These are phyloP conservation scores for Fermentozyma sake DNA, from an alignment of 1,139 yeast genomes.

Conservation along the genomic window DNA sequence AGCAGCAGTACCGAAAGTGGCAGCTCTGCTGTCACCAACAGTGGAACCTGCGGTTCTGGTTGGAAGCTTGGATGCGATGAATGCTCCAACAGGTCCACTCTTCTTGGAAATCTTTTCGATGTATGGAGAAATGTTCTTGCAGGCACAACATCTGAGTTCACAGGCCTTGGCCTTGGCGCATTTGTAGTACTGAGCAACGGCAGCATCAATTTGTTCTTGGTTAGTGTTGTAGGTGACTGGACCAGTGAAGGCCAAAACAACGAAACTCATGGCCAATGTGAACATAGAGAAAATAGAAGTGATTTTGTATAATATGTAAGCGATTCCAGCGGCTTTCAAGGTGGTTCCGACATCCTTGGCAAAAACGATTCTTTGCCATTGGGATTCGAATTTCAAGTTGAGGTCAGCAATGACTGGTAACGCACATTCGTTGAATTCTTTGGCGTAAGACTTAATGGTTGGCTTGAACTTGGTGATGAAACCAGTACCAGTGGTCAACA, in stretches of 20 bases:
- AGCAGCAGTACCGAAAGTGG: constrained; percentile 23
- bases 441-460: constrained; percentile 31
- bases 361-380: constrained; percentile 57
- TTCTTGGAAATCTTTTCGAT: constrained; percentile 45
- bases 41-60: constrained; percentile 72
- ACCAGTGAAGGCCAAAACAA: constrained; percentile 63
- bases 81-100: constrained; percentile 61
- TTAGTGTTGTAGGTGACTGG: constrained; percentile 73
- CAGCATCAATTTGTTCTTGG: constrained; percentile 78
- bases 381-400: constrained; percentile 40
- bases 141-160: constrained; percentile 48
- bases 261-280: constrained; percentile 54
- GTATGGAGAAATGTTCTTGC: constrained; percentile 51
- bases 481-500: constrained; percentile 65
- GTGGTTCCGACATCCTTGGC: constrained; percentile 67
- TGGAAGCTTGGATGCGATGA: constrained; percentile 56
- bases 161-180: constrained; percentile 53
- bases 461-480: constrained; percentile 67
- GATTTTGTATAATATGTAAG: constrained; percentile 64
- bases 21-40: constrained; percentile 45
- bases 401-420: constrained; percentile 43
- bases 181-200: constrained; percentile 53
- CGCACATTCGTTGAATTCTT: constrained; percentile 34
- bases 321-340: constrained; percentile 63
- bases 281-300: constrained; percentile 76